Evolutionary conservation across 2,329 filamentous ascomycete genomes (phyloP).

Genomic region (Blastomyces emzantsi): DNA sequence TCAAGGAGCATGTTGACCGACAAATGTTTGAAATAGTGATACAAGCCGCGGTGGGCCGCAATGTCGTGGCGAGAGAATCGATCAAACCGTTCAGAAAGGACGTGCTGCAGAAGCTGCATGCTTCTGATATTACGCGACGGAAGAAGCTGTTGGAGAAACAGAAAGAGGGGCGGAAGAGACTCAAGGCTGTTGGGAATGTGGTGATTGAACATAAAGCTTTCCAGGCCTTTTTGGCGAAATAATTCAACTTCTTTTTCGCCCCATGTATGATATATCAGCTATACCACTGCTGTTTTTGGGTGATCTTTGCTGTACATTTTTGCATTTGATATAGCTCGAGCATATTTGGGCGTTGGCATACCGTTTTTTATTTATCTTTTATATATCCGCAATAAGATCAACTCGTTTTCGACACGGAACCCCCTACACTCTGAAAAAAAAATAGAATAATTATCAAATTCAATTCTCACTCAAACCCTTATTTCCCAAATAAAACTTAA

Average conservation of each 20-base stretch:
- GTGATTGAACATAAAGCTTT: constrained; percentile 95
- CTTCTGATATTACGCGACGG: constrained; percentile 72
- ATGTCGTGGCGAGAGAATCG: constrained; percentile 82
- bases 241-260: constrained; percentile 4
- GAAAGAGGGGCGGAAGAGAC: constrained; percentile 84
- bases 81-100: constrained; percentile 97
- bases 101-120: constrained; percentile 85
- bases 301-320: neutral
- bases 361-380: neutral
- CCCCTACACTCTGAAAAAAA: neutral
- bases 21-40: constrained; percentile 98
- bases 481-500: neutral
- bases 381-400: neutral
- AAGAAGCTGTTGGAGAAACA: constrained; percentile 91
- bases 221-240: constrained; percentile 85
- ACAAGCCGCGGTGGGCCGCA: constrained; percentile 74
- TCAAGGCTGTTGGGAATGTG: constrained; percentile 71
- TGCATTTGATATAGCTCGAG: neutral
- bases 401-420: neutral
- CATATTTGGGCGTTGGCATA: neutral
- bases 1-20: constrained; percentile 91
- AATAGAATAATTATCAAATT: neutral
- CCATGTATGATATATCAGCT: neutral
- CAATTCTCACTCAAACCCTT: neutral
- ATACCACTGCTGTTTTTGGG: neutral